Evolutionary conservation across 768 basidiomycete species (phyloP), one percentile per base, ranked within the genome.

Genomic region (Cystofilobasidium capitatum): DNA sequence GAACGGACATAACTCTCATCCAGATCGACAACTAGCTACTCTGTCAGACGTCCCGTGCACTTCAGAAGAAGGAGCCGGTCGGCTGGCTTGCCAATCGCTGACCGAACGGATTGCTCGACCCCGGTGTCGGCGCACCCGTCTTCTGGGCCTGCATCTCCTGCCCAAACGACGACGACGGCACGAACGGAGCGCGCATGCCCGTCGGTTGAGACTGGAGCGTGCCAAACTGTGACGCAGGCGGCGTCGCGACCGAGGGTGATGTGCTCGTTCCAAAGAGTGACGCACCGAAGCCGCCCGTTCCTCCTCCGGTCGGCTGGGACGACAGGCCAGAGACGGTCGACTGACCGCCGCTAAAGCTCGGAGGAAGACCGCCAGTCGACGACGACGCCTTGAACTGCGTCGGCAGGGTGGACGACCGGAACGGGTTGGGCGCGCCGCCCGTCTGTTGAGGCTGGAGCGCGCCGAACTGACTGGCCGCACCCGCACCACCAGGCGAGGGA

Each of bases 131-230:
- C 26, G 35, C 42, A 12, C 58, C 35, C 36, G 58, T 58, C 58
- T 36, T 40, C 24, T 26, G 7, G 33, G 58, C 58, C 39, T 58
- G 35, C 35, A 36, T 26, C 36, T 58, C 36, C 58, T 40, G 58
- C 13, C 66, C 66, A 58, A 68, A 68, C 36, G 16, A 44, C 17
- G 59, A 62, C 7, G 39, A 64, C 58, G 68, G 62, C 33, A 64
- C 39, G 57, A 69, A 69, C 31, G 68, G 58, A 44, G 51, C 31
- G 24, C 55, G 54, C 57, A 69, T 47, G 14, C 68, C 68, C 29
- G 68, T 69, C 62, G 58, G 36, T 31, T 69, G 68, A 35, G 68
- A 49, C 22, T 47, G 35, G 10, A 69, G 33, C 33, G 33, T 33
- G 26, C 47, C 54, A n/a, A 44, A 31, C 37, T 58, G 42, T 22